Conservation (phyloP, 2,329 filamentous ascomycete species). For the Aspergillus novofumigatus region DNA sequence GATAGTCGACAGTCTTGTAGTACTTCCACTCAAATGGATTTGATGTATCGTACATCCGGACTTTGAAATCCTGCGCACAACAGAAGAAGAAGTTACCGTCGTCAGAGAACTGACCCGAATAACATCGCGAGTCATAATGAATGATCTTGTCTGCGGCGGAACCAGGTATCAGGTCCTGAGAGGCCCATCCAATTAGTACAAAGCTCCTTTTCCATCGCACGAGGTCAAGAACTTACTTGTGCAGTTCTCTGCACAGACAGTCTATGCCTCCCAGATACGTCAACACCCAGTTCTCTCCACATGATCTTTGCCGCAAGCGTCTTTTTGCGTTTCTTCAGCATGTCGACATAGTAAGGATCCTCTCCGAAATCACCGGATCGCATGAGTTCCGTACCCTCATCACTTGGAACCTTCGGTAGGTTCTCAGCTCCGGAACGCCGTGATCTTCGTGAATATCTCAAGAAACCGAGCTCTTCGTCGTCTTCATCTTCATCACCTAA, state of each 20-base stretch:
- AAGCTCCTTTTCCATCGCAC: no score
- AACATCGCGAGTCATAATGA: slow-evolving; percentile 79
- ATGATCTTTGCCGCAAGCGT: slow-evolving; percentile 66
- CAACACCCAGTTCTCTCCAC: slow-evolving; percentile 75
- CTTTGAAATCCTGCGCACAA: slow-evolving; percentile 85
- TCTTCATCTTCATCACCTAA: slow-evolving; percentile 27
- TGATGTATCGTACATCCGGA: slow-evolving; percentile 95
- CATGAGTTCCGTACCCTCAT: slow-evolving; percentile 74
- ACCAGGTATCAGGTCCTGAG: slow-evolving; percentile 69
- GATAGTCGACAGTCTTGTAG: slow-evolving; percentile 85
- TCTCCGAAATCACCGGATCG: slow-evolving; percentile 73
- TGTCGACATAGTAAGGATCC: slow-evolving; percentile 54
- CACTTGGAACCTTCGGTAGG: slow-evolving; percentile 82
- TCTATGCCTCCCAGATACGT: slow-evolving; percentile 53
- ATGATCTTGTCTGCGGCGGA: slow-evolving; percentile 80
- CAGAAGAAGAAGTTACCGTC: slow-evolving; percentile 97
- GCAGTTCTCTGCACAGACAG: slow-evolving; percentile 64
- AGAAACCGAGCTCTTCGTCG: slow-evolving; percentile 24
- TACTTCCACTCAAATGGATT: slow-evolving; percentile 95
- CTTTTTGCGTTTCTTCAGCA: slow-evolving; percentile 53
- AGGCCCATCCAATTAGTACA: neutral
- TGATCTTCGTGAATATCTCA: slow-evolving; percentile 47
- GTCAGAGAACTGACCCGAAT: slow-evolving; percentile 93
- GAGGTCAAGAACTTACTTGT: slow-evolving; percentile 49
- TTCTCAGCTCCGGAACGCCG: slow-evolving; percentile 43